Evolutionary conservation across 2,329 filamentous ascomycete species (phyloP), one percentile per base, ranked within the genome.

Genomic region (Fusarium sambucinum): DNA sequence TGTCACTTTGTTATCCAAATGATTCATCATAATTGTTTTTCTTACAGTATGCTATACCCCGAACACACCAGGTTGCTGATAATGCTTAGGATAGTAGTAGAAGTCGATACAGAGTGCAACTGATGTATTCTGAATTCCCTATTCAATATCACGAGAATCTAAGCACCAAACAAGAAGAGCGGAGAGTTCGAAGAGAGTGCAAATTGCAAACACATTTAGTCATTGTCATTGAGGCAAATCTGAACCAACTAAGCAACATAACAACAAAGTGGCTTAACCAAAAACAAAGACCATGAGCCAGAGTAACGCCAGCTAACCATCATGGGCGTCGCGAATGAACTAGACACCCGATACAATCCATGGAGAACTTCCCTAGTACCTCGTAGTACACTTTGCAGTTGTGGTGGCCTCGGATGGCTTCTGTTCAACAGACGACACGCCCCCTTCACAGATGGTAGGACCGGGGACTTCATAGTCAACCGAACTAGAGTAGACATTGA

Each of bases 381-480:
- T 62, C 2, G 68, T 69, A 23, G 72, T 72, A 19, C 69, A 72
- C 27, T 63, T 65, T 25, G 61, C 72, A 27, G 74, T 75, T 10
- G 68, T 69, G 5, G 66, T 73, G 14, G 73, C 73, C 17, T 60
- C 48, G 0, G 74, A 75, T 47, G 71, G 70, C 4, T 60, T 59
- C 60, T 76, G 75, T 21, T 64, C 61, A 27, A 75, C 70, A 13
- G 70, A 76, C 2, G 74, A 66, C 6, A 68, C 59, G 17, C 75
- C 73, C 8, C 74, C 75, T 25, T 71, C 30, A 19, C 73, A 59
- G 14, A 77, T 65, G 11, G 68, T 67, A 25, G 78, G 78, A 4
- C 78, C 78, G 11, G 78, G 78, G 12, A 80, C 75, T 25, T 67
- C 44, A 55, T 80, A 79, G 13, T 70, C 51, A n/a, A 68, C 41